Evolutionary conservation across 208 protist genomes (phyloP), one percentile per base, ranked within the genome.

Genomic region (Trypanosoma congolense): DNA sequence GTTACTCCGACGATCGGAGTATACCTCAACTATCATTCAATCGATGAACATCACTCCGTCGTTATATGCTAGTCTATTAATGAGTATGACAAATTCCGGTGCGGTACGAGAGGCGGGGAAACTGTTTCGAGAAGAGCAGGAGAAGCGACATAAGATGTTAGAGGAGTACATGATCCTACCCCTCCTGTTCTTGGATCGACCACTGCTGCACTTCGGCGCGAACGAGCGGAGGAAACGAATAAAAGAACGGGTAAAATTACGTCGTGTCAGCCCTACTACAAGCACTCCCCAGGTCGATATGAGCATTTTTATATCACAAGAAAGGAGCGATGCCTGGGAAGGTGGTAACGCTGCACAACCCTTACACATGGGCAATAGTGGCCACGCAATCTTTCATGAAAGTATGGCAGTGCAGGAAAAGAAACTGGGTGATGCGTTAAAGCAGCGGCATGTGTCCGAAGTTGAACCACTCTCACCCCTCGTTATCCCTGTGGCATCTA

Each of bases 71-170:
- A 44, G 62, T 19, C 70, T 92, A 26, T 60, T 92, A 9, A 48
- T 81, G 8, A 10, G 36, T 19, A 75, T 92, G 69, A 42, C 49
- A 24, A 71, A 83, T 18, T 56, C 60, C 10, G 21, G 53, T 36
- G 45, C 56, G 38, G 61, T 87, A 67, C 45, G 30, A n/a, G 65
- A 61, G 14, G 85, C 85, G 16, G 79, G 62, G n/a, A 31, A 38
- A 47, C 68, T 92, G 26, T 89, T 92, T 48, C 53, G 59, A 19
- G 49, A 65, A 3, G 80, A 92, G 70, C 74, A 74, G 50, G 33
- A 65, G 10, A 45, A 61, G 19, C 75, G 85, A 2, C 38, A 67
- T 14, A 58, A 60, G 28, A 69, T 92, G 31, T 59, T 89, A 12
- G 40, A 52, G 1, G 61, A 77, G 33, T 92, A 90, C 73, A 53